Base-by-base conservation (phyloP, 2,329 filamentous ascomycete species). In the Colletotrichum sublineola region DNA sequence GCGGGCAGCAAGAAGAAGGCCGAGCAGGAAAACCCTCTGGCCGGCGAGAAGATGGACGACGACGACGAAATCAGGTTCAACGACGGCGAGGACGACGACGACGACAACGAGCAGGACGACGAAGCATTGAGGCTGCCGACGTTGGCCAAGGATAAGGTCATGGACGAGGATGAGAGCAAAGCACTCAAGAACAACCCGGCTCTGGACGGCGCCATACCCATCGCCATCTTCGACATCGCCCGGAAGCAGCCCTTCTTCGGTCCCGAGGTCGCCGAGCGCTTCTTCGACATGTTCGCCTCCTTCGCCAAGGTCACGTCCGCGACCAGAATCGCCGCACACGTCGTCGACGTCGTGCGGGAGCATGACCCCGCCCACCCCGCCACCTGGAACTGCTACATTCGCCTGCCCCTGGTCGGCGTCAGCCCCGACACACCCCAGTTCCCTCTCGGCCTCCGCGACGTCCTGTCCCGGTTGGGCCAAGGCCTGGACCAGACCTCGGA, bases 191-290 rank as follows among this genome's bases (percentile, higher is more conserved):
- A 90, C 69, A 96, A 95, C 60, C 95, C 96, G 5, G 94, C 94
- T 12, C 87, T 98, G 74, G 94, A 93, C 73, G 96, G 96, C n/a
- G 96, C 94, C 20, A 97, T 99, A 76, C 95, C 96, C 2, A 89
- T 95, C 68, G 95, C 96, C 50, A 94, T 99, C 60, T 98, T 97
- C 78, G 94, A 97, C 78, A 90, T 94, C 31, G 92, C 95, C 7
- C 91, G 91, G 84, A 94, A 93, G 80, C 92, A 97, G 77, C 89
- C 93, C 64, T 91, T 93, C 75, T 90, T 92, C 79, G 89, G 88
- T 72, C 82, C 90, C 1, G 84, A 85, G 1, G 86, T 94, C 8
- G 94, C 91, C 3, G 91, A 92, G 77, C 84, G 88, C 31, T 97
- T 98, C 82, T 98, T 96, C 81, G 85, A 93, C 77, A 88, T 97